Base-by-base conservation (phyloP, 2,329 filamentous ascomycete species). In the Cadophora sp. region DNA sequence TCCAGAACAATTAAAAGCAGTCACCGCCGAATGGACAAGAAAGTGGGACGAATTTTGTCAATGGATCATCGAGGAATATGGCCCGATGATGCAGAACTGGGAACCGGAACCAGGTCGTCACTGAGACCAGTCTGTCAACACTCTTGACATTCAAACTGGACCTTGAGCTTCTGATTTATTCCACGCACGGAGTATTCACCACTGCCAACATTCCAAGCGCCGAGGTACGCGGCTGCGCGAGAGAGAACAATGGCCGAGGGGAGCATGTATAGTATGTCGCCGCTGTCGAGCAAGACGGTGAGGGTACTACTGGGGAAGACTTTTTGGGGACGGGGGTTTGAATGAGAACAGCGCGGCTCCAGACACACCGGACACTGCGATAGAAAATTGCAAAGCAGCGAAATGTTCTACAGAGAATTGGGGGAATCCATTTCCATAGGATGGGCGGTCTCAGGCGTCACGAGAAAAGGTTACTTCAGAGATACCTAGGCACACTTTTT, bases 41-140 rank as follows among this genome's bases (percentile, higher is more conserved):
- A 81, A 82, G 40, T 93, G 90, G 91, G 79, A 84, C 2, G 75
- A 78, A 0, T 92, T 91, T 70, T 83, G 90, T 66, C 62, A 80
- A 1, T 81, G 81, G 79, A 81, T 90, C 5, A 80, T 88, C 1
- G 71, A 80, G 14, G 77, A 77, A 43, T 83, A 84, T 69, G 80
- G 66, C 8, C 46, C 62, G 14, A 53, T 24, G 46, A 61, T 74
- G 37, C 43, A 69, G 12, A 59, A 68, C 27, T 73, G 71, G 69
- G 65, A 72, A 24, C 71, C 73, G 31, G 43, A 58, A 50, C 59
- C 63, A 55, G 64, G 67, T 19, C 69, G 66, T 26, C 69, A 71
- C 66, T 73, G 71, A 73, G 37, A 61, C 4, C 27, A n/a, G 19
- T 59, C n/a, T 4, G 3, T 26, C 31, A 43, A 16, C 22, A 26